Evolutionary conservation across 306 rosid genomes (phyloP).

Genomic region (cucumber (Cucumis sativus)): DNA sequence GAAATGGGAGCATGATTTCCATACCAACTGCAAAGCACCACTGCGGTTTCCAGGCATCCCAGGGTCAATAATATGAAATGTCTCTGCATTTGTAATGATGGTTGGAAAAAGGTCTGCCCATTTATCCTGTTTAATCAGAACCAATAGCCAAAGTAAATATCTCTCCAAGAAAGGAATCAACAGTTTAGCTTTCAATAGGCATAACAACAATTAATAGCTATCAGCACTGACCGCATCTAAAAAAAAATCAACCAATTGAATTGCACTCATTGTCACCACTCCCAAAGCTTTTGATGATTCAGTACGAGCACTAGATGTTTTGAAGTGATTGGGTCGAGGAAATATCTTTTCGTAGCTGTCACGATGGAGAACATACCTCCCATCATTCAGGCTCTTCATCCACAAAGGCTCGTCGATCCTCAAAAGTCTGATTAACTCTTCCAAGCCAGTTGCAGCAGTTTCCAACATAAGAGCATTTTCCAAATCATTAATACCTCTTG

Average conservation of each 20-base stretch:
- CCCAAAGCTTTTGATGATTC: slow-evolving; percentile 57
- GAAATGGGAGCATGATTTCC: not conserved
- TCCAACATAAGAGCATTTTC: slow-evolving; percentile 31
- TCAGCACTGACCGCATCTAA: slow-evolving; percentile 30
- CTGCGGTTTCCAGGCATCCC: slow-evolving; percentile 29
- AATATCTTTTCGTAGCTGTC: slow-evolving; percentile 29
- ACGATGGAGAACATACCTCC: slow-evolving; percentile 24
- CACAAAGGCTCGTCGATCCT: slow-evolving; percentile 42
- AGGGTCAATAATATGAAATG: slow-evolving; percentile 29
- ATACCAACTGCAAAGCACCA: slow-evolving; percentile 50
- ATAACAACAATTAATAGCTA: not conserved
- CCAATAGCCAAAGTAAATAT: not conserved
- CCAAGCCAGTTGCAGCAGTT: slow-evolving; percentile 31
- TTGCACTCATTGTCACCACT: slow-evolving; percentile 26
- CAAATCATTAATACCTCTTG: slow-evolving; percentile 1
- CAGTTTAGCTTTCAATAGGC: not conserved
- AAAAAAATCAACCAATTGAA: slow-evolving; percentile 37
- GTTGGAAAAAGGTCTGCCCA: slow-evolving; percentile 53
- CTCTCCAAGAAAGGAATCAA: not conserved
- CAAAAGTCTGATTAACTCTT: slow-evolving; percentile 33
- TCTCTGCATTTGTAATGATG: slow-evolving; percentile 37
- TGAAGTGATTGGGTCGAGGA: slow-evolving; percentile 13
- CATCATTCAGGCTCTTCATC: slow-evolving; percentile 20
- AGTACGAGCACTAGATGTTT: not conserved
- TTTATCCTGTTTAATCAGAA: slow-evolving; percentile 29